Evolutionary conservation across 148 eudicot genomes (phyloP).

Genomic region (Rhododendron ferrugineum): DNA sequence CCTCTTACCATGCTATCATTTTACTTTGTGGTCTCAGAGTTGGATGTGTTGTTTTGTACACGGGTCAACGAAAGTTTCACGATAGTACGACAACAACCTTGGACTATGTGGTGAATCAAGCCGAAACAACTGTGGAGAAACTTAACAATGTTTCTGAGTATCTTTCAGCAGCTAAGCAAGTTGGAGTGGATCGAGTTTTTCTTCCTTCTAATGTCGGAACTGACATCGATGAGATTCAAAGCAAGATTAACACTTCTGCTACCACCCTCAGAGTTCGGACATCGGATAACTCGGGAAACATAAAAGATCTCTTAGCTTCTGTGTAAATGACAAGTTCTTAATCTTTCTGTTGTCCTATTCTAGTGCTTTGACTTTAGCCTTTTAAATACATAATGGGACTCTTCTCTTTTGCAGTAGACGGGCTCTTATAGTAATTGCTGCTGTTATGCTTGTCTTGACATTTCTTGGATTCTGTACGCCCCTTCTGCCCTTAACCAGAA

Average conservation of each 20-base stretch:
- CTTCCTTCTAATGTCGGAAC: slow-evolving; percentile 66
- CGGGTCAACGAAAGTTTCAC: slow-evolving; percentile 73
- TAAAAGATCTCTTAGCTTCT: slow-evolving; percentile 51
- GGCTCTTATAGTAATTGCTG: slow-evolving; percentile 69
- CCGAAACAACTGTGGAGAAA: slow-evolving; percentile 60
- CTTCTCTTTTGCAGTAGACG: slow-evolving; percentile 52
- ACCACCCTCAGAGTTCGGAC: slow-evolving; percentile 42
- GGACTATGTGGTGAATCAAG: slow-evolving; percentile 58
- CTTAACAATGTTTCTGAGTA: slow-evolving; percentile 61
- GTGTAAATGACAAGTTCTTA: slow-evolving; percentile 38
- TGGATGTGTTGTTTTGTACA: slow-evolving; percentile 74
- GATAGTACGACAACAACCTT: slow-evolving; percentile 51
- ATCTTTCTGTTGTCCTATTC: neutral
- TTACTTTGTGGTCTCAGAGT: slow-evolving; percentile 39
- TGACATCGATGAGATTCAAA: slow-evolving; percentile 60
- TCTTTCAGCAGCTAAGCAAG: slow-evolving; percentile 69
- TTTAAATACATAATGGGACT: neutral
- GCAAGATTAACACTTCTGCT: slow-evolving; percentile 61
- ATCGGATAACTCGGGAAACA: slow-evolving; percentile 45
- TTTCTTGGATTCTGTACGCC: slow-evolving; percentile 80
- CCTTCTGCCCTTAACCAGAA: slow-evolving; percentile 4
- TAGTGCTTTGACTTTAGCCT: neutral
- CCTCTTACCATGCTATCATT: slow-evolving; percentile 1
- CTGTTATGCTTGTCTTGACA: slow-evolving; percentile 71
- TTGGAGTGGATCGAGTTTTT: slow-evolving; percentile 43